Evolutionary conservation across 2,329 filamentous ascomycete species (phyloP), one percentile per base, ranked within the genome.

Genomic region (Coniella lustricola): DNA sequence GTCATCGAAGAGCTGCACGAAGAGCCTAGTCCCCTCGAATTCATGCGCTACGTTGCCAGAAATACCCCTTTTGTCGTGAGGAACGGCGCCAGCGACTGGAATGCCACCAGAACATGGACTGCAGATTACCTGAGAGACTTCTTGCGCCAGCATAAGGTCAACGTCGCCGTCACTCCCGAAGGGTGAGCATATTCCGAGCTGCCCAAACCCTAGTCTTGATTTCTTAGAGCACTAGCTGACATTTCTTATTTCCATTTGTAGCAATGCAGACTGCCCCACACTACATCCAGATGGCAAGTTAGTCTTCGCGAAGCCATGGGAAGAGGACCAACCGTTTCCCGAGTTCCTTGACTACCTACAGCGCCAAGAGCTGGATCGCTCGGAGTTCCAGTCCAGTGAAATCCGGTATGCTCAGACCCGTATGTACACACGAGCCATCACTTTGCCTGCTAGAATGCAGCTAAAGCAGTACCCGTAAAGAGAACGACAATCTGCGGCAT

Each of bases 401-500:
- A 74, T 86, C 40, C 73, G 81, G 58, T 90, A 90, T 65, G 83
- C 84, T 1, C 87, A 90, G 65, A 88, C 85, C 33, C 86, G 81
- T 84, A 65, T 62, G 76, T 65, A 14, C 29, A 14, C 39, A 14
- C 25, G 17, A n/a, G 13, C 18, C 22, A n/a, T 42, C n/a, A 21
- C 10, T n/a, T n/a, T n/a, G n/a, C 7, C 13, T 3, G 29, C 29
- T 29, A 33, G 3, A 25, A 13, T n/a, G 25, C 32, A n/a, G 10
- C 20, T 33, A 18, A 22, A 25, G 38, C 50, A 29, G n/a, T 38
- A 31, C 46, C n/a, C 35, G 35, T 20, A 14, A 49, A 83, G 82
- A 93, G 69, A 90, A 93, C 61, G 85, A 91, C 63, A 93, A 91
- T 59, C 74, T 93, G 17, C 79, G 82, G 2, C 73, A 81, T 51